Base-by-base conservation (phyloP, 2,329 filamentous ascomycete species). In the Aspergillus pseudoglaucus region DNA sequence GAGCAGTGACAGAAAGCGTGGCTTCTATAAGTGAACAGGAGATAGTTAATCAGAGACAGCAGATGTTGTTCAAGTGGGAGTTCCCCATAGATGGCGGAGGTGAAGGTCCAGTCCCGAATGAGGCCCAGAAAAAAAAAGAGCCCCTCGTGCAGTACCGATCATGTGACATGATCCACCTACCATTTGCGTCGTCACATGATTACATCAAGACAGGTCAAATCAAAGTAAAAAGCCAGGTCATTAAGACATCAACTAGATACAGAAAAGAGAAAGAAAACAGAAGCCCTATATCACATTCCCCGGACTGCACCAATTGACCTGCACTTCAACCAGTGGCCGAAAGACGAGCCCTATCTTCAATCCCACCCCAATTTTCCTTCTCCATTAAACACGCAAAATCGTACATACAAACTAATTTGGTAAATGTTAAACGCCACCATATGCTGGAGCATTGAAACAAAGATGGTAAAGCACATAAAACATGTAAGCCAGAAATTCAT, bases 251-350 rank as follows among this genome's bases (percentile, higher is more conserved):
- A 33, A 39, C 46, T 50, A 47, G 39, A 44, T 54, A 57, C 53
- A 56, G 22, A 53, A 40, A 40, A 22, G 57, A 53, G 49, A 53
- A 55, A 51, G 45, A 42, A 43, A 48, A 51, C 42, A 47, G 44
- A 45, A 47, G 50, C 52, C 48, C 40, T 43, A 44, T 39, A 46
- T 47, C 27, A 44, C 41, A 44, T 44, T 32, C 47, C 44, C 38
- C 32, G 17, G 14, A 44, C 38, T 43, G 47, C 46, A 25, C 54
- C 44, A 54, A 60, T 54, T 65, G 67, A 68, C 67, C 69, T 72
- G 69, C 68, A 72, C 69, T 69, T 67, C 68, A 66, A 60, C 61
- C 53, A 45, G 47, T 46, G 30, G 45, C 46, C 32, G 46, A 23
- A 32, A 37, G 18, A 30, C 18, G 35, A 30, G 47, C 51, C 48